These are phyloP conservation scores for Tribonema minus DNA, from an alignment of 108 stramenopile genomes.

Conservation along the genomic window DNA sequence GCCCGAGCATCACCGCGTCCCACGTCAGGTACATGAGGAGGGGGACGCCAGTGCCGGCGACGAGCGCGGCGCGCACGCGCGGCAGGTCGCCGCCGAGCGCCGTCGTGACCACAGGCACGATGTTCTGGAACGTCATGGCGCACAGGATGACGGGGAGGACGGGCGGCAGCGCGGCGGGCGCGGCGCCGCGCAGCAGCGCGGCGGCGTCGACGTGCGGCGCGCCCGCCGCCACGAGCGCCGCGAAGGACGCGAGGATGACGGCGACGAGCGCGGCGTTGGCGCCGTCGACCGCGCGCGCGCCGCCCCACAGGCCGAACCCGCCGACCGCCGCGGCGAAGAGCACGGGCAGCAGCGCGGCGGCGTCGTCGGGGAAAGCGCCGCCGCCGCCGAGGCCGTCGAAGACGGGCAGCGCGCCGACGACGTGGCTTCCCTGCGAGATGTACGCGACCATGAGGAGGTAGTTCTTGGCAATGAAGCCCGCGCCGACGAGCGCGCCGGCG, in stretches of 20 bases:
- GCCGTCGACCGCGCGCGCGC: not conserved
- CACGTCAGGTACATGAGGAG: constrained; percentile 2
- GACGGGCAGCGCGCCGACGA: not conserved
- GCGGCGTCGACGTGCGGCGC: not conserved
- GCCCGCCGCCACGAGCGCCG: constrained; percentile 1
- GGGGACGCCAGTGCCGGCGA: constrained; percentile 10
- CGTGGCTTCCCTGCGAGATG: constrained; percentile 6
- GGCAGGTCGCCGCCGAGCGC: not conserved
- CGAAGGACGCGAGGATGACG: constrained; percentile 2
- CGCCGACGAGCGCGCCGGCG: constrained; percentile 5
- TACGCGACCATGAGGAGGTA: constrained; percentile 24
- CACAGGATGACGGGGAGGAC: constrained; percentile 13
- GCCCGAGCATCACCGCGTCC: constrained; percentile 10
- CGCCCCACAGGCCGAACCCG: not conserved
- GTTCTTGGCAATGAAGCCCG: constrained; percentile 2
- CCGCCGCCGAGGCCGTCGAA: not conserved
- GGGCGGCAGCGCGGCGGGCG: not conserved
- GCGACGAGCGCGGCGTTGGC: constrained; percentile 18
- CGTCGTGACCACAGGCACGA: constrained; percentile 23
- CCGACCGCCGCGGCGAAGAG: constrained; percentile 9
- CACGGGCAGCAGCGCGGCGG: not conserved
- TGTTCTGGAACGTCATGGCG: constrained; percentile 25
- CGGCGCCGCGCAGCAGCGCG: not conserved
- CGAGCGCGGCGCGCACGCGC: constrained; percentile 3
- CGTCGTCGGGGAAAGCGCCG: not conserved